Evolutionary conservation across 2,329 filamentous ascomycete species (phyloP).

Genomic region (Trichophyton benhamiae): DNA sequence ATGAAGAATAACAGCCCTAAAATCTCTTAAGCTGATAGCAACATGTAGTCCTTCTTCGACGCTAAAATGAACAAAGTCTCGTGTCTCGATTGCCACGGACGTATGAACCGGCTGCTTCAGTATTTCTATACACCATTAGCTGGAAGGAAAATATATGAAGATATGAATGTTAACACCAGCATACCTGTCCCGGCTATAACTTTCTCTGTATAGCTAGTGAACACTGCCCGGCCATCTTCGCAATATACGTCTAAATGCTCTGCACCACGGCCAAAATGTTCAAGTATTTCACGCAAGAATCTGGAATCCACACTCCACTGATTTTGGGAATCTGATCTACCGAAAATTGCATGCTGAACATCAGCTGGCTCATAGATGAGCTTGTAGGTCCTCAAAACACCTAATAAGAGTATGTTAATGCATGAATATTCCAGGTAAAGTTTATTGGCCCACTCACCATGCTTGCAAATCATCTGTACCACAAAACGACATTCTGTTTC

Average conservation of each 20-base stretch:
- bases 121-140: slow-evolving; percentile 36
- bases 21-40: slow-evolving; percentile 53
- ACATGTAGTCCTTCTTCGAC: slow-evolving; percentile 50
- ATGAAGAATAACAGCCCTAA: slow-evolving; percentile 51
- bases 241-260: slow-evolving; percentile 52
- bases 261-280: slow-evolving; percentile 52
- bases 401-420: slow-evolving; percentile 22
- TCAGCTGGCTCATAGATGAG: slow-evolving; percentile 51
- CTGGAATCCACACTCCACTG: slow-evolving; percentile 47
- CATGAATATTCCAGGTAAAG: not conserved
- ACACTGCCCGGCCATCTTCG: slow-evolving; percentile 45
- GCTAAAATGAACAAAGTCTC: slow-evolving; percentile 49
- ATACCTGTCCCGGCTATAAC: slow-evolving; percentile 48
- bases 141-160: slow-evolving; percentile 8
- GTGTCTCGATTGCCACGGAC: slow-evolving; percentile 48
- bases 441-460: slow-evolving; percentile 30
- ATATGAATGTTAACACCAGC: slow-evolving; percentile 1
- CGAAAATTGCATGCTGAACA: slow-evolving; percentile 53
- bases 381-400: slow-evolving; percentile 53
- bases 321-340: slow-evolving; percentile 43
- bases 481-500: slow-evolving; percentile 49
- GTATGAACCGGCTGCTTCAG: slow-evolving; percentile 54
- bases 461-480: slow-evolving; percentile 50
- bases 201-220: slow-evolving; percentile 56
- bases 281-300: slow-evolving; percentile 48